Base-by-base conservation (phyloP, 257 asterid species). In the Handroanthus guayacan region DNA sequence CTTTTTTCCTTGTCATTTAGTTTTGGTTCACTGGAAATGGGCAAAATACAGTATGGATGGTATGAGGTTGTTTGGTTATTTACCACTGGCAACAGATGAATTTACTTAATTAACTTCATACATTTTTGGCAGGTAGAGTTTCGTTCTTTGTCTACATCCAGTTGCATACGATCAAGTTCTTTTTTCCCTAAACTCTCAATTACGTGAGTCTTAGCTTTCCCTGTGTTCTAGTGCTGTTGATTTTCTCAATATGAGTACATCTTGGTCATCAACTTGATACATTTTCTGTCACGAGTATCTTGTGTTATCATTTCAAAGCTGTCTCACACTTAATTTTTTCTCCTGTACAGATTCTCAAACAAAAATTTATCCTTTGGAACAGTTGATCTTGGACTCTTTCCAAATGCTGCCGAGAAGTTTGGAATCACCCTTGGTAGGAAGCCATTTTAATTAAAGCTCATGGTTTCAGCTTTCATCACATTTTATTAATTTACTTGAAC, bases 321-420 rank as follows among this genome's bases (percentile, higher is more conserved):
- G 5, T 82, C 83, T 81, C 80, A 78, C 62, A 68, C 62, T 79
- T 57, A 43, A 65, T 67, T 75, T 44, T 9, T 80, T 79, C 80
- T 62, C 18, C 58, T 71, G 12, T 67, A 62, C 89, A 95, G 99
- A 81, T 95, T 89, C 81, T 92, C 99, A 52, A 91, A 83, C 86
- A 84, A 89, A 82, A 85, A 83, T 72, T 70, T 92, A 80, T 95
- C 97, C 36, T 95, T 95, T 74, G 99, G 91, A 80, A 83, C 81
- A 37, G 89, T 95, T 84, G 98, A 95, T 89, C 91, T 95, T 62
- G 98, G 99, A 70, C 97, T 92, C 85, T 92, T 95, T 81, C 99
- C 98, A 50, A 95, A 95, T 86, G 97, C 92, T 67, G 99, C 98
- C 45, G 98, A 91, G 83, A 95, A 90, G 79, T 87, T 95, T 67